Base-by-base conservation (phyloP, 371 early-diverging fungal species). In the Saksenaea vasiformis region DNA sequence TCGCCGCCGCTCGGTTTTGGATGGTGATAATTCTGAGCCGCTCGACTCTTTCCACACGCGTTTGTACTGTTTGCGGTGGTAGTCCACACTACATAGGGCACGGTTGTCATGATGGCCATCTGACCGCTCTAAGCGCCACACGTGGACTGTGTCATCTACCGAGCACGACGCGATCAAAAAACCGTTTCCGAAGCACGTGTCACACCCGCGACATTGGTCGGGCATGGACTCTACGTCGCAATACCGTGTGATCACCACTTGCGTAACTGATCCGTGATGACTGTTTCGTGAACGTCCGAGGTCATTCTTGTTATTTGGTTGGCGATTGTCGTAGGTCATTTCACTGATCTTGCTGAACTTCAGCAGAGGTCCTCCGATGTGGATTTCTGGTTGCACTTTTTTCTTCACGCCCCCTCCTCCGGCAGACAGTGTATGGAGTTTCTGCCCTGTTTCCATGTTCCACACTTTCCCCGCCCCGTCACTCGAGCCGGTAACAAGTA, bases 401-500 rank as follows among this genome's bases (percentile, higher is more conserved):
- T 37, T 55, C 35, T 53, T 37, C 5, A 41, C 31, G 17, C 31
- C 7, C 4, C 31, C 31, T 17, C 69, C 69, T 26, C 73, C 76
- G 8, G 55, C 56, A 3, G 80, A 74, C 4, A 80, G 38, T 3
- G 72, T 74, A 26, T 70, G 69, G 1, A 80, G 41, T 1, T 56
- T 78, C 64, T 86, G 82, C 11, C 91, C 88, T 0, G 90, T 86
- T 55, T 91, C 86, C 2, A 88, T 69, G 63, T 90, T 82, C 94
- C 93, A 95, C 22, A 92, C 87, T 35, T 89, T 83, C 61, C 94
- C 85, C 1, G 90, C 87, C 64, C 85, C 82, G 70, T 94, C 93
- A 58, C 85, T 90, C 14, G 91, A 90, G 24, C 93, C 95, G 0
- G 93, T 86, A 3, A 93, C 88, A 28, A 77, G 56, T 3, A 65